Evolutionary conservation across 2,329 filamentous ascomycete genomes (phyloP).

Genomic region (Zymoseptoria passerinii): DNA sequence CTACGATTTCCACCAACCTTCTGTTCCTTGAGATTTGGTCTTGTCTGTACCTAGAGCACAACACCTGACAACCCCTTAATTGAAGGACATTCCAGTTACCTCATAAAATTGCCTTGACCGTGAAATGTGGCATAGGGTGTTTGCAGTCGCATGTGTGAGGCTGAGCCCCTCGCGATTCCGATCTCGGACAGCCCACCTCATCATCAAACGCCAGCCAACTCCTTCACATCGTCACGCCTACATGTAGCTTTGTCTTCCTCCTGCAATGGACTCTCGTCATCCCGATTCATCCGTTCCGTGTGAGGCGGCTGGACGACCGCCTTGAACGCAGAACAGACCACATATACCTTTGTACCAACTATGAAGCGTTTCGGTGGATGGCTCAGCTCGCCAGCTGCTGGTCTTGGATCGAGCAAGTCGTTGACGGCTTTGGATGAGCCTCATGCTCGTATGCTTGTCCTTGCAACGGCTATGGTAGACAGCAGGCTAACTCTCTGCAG

Average conservation of each 20-base stretch:
- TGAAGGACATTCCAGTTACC: too few relatives aligned
- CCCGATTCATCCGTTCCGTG: background rate
- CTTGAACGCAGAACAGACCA: background rate
- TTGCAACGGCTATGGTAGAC: background rate
- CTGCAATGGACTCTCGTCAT: background rate
- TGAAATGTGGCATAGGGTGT: background rate
- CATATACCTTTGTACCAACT: slow-evolving; percentile 1
- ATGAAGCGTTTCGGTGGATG: slow-evolving; percentile 32
- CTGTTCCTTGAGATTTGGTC: too few relatives aligned
- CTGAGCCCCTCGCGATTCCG: background rate
- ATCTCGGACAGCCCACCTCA: background rate
- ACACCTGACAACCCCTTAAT: too few relatives aligned
- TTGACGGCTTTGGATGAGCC: slow-evolving; percentile 51
- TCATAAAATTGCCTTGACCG: too few relatives aligned
- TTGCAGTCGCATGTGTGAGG: background rate
- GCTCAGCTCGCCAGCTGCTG: slow-evolving; percentile 29
- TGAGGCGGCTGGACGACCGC: background rate
- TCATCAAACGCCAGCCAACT: background rate
- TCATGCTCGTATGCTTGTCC: slow-evolving; percentile 48
- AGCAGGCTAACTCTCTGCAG: slow-evolving; percentile 23
- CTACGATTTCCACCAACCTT: too few relatives aligned
- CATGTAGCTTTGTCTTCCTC: background rate
- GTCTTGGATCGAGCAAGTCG: slow-evolving; percentile 43
- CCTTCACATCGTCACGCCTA: background rate
- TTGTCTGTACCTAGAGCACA: too few relatives aligned